Conservation (phyloP, 352 stramenopile species). For the Phytophthora podocarpi region DNA sequence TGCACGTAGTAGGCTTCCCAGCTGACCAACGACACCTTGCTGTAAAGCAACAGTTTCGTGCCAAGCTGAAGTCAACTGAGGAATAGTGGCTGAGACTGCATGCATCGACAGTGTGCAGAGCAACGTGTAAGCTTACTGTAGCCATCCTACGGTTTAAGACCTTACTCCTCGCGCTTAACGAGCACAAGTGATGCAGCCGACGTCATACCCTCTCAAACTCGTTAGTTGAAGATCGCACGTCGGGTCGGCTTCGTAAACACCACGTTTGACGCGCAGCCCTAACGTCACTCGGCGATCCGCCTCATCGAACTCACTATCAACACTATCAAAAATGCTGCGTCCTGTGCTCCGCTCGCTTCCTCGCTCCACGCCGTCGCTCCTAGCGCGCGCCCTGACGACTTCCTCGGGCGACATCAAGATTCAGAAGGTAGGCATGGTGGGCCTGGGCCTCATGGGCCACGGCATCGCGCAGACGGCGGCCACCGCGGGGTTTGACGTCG, state of each 20-base stretch:
- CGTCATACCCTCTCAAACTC: slow-evolving; percentile 3
- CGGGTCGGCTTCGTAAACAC: slow-evolving; percentile 21
- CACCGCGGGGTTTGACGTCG: slow-evolving; percentile 82
- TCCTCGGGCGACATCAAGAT: slow-evolving; percentile 52
- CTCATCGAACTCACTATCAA: background rate
- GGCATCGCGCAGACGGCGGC: slow-evolving; percentile 96
- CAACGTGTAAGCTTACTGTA: background rate
- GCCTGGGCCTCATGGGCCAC: slow-evolving; percentile 97
- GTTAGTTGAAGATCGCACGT: slow-evolving; percentile 30
- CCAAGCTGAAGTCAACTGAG: too few species aligned
- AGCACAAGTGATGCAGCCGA: background rate
- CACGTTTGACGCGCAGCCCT: slow-evolving; percentile 9
- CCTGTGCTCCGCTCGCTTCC: slow-evolving; percentile 18
- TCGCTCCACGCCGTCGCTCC: slow-evolving; percentile 19
- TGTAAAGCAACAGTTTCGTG: too few species aligned
- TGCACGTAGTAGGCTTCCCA: too few species aligned
- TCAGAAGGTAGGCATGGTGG: slow-evolving; percentile 94
- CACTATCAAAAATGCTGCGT: slow-evolving; percentile 6
- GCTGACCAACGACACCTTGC: too few species aligned
- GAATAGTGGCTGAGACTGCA: too few species aligned
- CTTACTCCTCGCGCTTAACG: background rate
- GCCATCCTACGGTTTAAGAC: background rate
- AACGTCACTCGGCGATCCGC: slow-evolving; percentile 20
- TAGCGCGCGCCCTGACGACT: slow-evolving; percentile 31
- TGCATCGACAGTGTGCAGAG: too few species aligned